Conservation (phyloP, 169 alveolate species). For the Cryptosporidium xiaoi region DNA sequence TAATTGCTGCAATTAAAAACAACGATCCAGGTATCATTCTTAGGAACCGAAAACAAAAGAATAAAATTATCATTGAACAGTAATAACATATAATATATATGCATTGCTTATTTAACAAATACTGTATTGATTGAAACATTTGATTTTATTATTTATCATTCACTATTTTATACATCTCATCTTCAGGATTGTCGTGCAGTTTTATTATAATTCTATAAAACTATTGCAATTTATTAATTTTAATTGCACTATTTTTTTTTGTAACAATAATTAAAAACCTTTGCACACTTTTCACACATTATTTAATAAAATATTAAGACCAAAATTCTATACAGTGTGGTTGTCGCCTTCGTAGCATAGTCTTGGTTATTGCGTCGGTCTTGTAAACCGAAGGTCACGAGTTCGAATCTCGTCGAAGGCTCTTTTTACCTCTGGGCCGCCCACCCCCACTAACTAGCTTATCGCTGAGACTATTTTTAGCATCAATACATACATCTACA, state of each 20-base stretch:
- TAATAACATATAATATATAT: background rate
- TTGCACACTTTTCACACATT: background rate
- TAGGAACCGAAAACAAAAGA: slow-evolving; percentile 49
- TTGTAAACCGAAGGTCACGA: slow-evolving; percentile 77
- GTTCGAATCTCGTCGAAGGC: slow-evolving; percentile 77
- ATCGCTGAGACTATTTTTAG: too few relatives aligned
- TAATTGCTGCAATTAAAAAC: slow-evolving; percentile 27
- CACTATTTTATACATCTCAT: too few relatives aligned
- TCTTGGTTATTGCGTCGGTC: slow-evolving; percentile 77
- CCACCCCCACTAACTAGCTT: background rate
- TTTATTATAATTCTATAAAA: background rate
- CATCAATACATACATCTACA: too few relatives aligned
- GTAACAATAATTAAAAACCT: too few relatives aligned
- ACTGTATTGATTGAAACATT: too few relatives aligned
- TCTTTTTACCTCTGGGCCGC: background rate
- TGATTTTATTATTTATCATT: too few relatives aligned
- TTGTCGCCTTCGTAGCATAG: slow-evolving; percentile 75
- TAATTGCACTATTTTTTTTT: too few relatives aligned
- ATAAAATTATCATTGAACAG: slow-evolving; percentile 29
- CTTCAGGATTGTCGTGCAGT: background rate
- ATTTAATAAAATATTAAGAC: slow-evolving; percentile 26
- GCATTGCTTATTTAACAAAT: too few relatives aligned
- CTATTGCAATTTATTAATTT: background rate
- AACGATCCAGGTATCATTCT: slow-evolving; percentile 16
- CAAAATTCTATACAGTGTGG: background rate